Evolutionary conservation across 2,329 filamentous ascomycete genomes (phyloP).

Genomic region (Cyphellophora attinorum): DNA sequence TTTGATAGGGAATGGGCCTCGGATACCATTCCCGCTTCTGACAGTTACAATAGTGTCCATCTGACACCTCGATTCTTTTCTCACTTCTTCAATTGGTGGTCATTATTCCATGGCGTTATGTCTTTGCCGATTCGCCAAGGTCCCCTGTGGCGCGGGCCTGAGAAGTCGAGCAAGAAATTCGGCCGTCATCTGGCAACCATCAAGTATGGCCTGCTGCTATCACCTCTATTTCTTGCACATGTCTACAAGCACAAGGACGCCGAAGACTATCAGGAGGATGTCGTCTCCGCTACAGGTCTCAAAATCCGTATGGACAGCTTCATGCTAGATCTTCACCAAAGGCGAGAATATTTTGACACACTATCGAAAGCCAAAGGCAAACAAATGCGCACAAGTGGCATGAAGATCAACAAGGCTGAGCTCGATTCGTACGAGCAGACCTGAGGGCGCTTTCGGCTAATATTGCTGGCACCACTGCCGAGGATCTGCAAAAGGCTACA

Average conservation of each 20-base stretch:
- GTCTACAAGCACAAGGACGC: slow-evolving; percentile 98
- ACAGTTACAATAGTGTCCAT: slow-evolving; percentile 94
- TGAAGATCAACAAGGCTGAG: slow-evolving; percentile 92
- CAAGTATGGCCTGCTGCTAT: slow-evolving; percentile 90
- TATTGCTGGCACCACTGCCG: slow-evolving; percentile 68
- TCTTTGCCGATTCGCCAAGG: slow-evolving; percentile 91
- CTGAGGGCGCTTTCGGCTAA: slow-evolving; percentile 87
- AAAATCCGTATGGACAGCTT: slow-evolving; percentile 95
- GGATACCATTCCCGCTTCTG: slow-evolving; percentile 62
- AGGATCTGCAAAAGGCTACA: slow-evolving; percentile 59
- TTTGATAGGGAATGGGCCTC: slow-evolving; percentile 78
- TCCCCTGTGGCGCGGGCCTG: slow-evolving; percentile 77
- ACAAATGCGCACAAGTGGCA: slow-evolving; percentile 74
- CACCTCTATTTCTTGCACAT: slow-evolving; percentile 87
- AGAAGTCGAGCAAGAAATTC: slow-evolving; percentile 98
- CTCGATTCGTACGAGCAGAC: slow-evolving; percentile 85
- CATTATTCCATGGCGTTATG: slow-evolving; percentile 88
- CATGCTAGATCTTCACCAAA: slow-evolving; percentile 91
- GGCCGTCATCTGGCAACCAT: slow-evolving; percentile 94
- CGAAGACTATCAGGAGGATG: slow-evolving; percentile 68
- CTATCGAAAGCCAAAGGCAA: slow-evolving; percentile 66
- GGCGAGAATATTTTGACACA: slow-evolving; percentile 83
- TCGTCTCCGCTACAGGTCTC: slow-evolving; percentile 86
- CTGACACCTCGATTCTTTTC: slow-evolving; percentile 93
- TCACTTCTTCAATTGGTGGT: slow-evolving; percentile 98